These are phyloP conservation scores for Parachaetomium inaequale DNA, from an alignment of 495 filamentous ascomycete species.

Conservation along the genomic window DNA sequence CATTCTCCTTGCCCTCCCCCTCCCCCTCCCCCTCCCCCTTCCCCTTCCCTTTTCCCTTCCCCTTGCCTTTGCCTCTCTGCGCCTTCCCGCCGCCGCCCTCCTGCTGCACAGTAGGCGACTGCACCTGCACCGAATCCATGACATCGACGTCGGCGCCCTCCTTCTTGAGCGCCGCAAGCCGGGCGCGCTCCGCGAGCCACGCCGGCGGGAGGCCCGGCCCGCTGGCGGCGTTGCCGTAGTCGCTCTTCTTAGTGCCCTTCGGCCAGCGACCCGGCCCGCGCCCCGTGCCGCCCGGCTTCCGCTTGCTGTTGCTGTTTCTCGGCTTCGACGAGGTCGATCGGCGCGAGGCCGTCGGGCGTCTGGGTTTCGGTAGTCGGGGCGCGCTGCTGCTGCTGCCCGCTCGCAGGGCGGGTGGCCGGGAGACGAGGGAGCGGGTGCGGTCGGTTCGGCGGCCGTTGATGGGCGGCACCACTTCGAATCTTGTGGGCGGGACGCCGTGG, in stretches of 20 bases:
- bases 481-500: slow-evolving; percentile 63
- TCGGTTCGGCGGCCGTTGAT: slow-evolving; percentile 41
- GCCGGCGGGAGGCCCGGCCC: slow-evolving; percentile 53
- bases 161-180: slow-evolving; percentile 10
- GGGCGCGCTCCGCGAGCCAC: slow-evolving; percentile 38
- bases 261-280: slow-evolving; percentile 51
- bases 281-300: slow-evolving; percentile 52
- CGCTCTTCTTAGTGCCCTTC: slow-evolving; percentile 54
- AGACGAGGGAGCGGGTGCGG: slow-evolving; percentile 27
- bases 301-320: slow-evolving; percentile 32
- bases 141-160: slow-evolving; percentile 21
- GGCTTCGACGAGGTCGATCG: slow-evolving; percentile 32
- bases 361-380: slow-evolving; percentile 28
- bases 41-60: neutral
- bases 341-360: slow-evolving; percentile 23
- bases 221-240: slow-evolving; percentile 54
- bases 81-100: slow-evolving; percentile 19
- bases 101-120: slow-evolving; percentile 20
- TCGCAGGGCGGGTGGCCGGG: slow-evolving; percentile 33
- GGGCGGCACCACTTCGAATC: slow-evolving; percentile 84
- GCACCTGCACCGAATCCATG: slow-evolving; percentile 31
- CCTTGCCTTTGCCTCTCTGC: neutral
- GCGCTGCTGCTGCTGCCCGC: slow-evolving; percentile 7
- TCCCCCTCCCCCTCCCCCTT: neutral
- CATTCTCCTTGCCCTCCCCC: slow-evolving; percentile 3